A percentile compares a stretch with the other conserved stretches of the same genome.
Evolutionary conservation across 495 filamentous ascomycete species (phyloP).

Genomic region (Aspergillus egyptiacus): DNA sequence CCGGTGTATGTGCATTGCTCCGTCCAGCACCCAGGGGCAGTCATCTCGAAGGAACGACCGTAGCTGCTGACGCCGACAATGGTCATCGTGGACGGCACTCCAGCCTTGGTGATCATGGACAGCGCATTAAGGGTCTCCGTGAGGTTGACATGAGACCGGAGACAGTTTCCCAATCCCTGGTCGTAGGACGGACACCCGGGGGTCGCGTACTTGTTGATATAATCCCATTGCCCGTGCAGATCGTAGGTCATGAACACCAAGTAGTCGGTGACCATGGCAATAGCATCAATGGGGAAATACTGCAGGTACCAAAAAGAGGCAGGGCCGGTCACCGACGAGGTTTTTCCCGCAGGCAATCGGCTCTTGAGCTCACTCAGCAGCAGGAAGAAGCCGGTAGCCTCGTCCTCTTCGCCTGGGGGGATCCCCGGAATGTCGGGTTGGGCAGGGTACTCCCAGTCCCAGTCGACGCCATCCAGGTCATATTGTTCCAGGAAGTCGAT

Average conservation of each 20-base stretch:
- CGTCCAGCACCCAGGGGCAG: constrained; percentile 2
- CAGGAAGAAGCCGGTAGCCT: not conserved
- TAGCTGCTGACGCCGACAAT: constrained; percentile 34
- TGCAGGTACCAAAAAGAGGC: not conserved
- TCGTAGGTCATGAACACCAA: not conserved
- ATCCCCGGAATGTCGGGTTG: not conserved
- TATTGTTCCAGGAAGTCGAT: not conserved
- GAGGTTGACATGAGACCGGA: constrained; percentile 35
- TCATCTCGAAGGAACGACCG: constrained; percentile 3
- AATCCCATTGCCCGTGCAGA: not conserved
- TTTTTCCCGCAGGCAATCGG: not conserved
- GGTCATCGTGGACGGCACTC: constrained; percentile 35
- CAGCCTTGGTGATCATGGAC: constrained; percentile 46
- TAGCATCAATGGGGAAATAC: not conserved
- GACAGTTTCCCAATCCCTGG: constrained; percentile 26
- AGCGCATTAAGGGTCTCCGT: constrained; percentile 36
- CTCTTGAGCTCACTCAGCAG: not conserved
- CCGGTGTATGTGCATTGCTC: not conserved
- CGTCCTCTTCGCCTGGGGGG: not conserved
- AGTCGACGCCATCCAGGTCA: not conserved
- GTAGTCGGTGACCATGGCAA: not conserved
- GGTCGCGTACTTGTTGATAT: not conserved
- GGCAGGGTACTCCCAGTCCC: not conserved
- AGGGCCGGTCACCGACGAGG: not conserved
- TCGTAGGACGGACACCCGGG: not conserved